These are phyloP conservation scores for Neurospora tetraspora DNA, from an alignment of 495 filamentous ascomycete genomes.

Conservation along the genomic window DNA sequence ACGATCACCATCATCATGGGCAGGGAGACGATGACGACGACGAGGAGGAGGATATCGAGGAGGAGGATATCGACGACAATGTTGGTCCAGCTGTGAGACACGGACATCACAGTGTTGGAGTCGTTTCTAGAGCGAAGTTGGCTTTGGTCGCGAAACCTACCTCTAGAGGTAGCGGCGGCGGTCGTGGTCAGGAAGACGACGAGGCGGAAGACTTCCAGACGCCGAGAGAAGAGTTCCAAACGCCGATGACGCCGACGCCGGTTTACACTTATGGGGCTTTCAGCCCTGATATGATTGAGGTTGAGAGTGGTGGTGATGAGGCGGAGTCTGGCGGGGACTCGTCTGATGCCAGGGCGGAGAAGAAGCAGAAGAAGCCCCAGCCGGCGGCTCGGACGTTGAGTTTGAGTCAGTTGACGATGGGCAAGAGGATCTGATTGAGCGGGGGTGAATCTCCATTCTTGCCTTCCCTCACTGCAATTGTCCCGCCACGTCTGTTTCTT, in stretches of 20 bases:
- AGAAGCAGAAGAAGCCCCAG: constrained; percentile 22
- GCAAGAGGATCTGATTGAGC: constrained; percentile 15
- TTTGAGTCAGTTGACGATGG: constrained; percentile 39
- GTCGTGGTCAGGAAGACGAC: constrained; percentile 15
- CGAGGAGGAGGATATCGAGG: constrained; percentile 1
- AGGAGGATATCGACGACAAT: constrained; percentile 10
- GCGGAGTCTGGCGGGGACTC: constrained; percentile 17
- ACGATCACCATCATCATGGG: constrained; percentile 3
- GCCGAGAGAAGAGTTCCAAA: constrained; percentile 26
- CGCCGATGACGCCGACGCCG: constrained; percentile 1
- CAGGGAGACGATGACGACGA: constrained; percentile 21
- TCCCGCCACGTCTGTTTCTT: background rate
- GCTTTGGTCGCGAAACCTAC: background rate
- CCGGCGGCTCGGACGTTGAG: constrained; percentile 35
- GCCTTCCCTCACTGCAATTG: background rate
- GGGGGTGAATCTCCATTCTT: background rate
- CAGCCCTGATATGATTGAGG: constrained; percentile 21
- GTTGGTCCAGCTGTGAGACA: constrained; percentile 5
- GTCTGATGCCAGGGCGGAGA: background rate
- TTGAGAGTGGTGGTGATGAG: constrained; percentile 10
- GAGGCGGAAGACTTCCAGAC: constrained; percentile 34
- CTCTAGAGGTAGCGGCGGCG: background rate
- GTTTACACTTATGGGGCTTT: constrained; percentile 33
- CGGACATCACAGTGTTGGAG: constrained; percentile 9
- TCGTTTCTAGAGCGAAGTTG: background rate